Percentiles rank a stretch among this genome's conserved stretches.
Evolutionary conservation across 768 basidiomycete species (phyloP).

Genomic region (Suillus subalutaceus): DNA sequence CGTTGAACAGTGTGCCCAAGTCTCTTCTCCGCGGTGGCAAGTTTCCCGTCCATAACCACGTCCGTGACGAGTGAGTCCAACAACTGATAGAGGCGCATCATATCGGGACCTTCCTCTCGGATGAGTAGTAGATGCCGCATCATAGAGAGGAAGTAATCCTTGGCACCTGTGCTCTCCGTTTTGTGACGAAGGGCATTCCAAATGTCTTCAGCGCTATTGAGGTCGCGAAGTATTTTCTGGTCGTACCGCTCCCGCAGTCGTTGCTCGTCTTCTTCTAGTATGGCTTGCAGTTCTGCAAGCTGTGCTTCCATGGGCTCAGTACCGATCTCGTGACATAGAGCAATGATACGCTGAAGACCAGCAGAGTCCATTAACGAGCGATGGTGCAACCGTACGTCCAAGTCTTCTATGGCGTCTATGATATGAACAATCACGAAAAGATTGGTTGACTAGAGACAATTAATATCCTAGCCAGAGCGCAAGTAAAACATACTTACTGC

Average conservation of each 20-base stretch:
- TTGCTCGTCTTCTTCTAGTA: constrained; percentile 76
- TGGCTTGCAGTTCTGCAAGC: constrained; percentile 58
- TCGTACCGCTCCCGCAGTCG: constrained; percentile 75
- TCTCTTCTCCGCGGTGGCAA: constrained; percentile 80
- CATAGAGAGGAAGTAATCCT: constrained; percentile 88
- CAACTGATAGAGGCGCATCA: constrained; percentile 89
- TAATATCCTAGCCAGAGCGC: not conserved
- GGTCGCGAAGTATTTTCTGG: constrained; percentile 71
- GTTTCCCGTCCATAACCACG: constrained; percentile 90
- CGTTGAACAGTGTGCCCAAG: constrained; percentile 89
- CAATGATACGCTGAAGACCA: constrained; percentile 74
- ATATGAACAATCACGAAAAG: constrained; percentile 74
- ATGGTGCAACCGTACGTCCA: constrained; percentile 84
- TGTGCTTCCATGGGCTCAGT: constrained; percentile 68
- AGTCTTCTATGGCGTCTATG: constrained; percentile 66
- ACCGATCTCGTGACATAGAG: constrained; percentile 66
- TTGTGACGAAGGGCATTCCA: constrained; percentile 80
- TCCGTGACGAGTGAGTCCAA: constrained; percentile 88
- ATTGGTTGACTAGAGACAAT: constrained; percentile 58
- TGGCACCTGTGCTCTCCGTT: constrained; percentile 77
- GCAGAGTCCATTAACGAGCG: constrained; percentile 89
- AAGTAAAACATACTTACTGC: constrained; percentile 57
- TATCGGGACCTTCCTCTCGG: constrained; percentile 80
- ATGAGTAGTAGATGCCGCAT: constrained; percentile 93
- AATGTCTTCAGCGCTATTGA: constrained; percentile 83